These are phyloP conservation scores for Scleroderma bovista DNA, from an alignment of 768 basidiomycete genomes.

Conservation along the genomic window DNA sequence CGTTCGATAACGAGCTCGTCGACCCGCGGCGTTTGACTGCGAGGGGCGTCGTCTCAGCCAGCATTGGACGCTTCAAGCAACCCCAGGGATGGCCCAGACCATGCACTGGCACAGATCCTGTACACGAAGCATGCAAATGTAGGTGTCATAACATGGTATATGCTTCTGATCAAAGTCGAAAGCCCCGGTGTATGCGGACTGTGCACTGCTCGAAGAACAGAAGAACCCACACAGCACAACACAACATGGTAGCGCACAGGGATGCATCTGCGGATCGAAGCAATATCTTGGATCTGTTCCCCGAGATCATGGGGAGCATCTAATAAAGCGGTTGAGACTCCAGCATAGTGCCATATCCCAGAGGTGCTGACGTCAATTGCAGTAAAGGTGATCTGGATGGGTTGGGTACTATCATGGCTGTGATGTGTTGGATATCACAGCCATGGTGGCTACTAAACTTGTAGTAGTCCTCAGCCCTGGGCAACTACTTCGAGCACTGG, in stretches of 20 bases:
- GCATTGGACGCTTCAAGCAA: not conserved
- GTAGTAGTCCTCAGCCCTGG: not conserved
- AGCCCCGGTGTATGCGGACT: not conserved
- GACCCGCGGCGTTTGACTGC: not conserved
- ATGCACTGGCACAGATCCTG: not conserved
- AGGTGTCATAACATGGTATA: no score
- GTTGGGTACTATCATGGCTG: not conserved
- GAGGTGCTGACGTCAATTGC: no score
- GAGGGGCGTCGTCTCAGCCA: not conserved
- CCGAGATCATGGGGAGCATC: not conserved
- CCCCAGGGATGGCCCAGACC: not conserved
- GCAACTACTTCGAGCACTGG: not conserved
- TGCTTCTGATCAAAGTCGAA: not conserved
- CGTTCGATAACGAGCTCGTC: not conserved
- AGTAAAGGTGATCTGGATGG: no score
- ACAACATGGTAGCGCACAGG: conserved; percentile 2
- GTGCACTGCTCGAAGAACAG: conserved; percentile 17
- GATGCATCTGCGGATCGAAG: conserved; percentile 8
- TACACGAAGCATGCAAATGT: not conserved
- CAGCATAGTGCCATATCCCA: no score
- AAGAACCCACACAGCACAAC: conserved; percentile 5
- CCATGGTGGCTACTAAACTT: not conserved
- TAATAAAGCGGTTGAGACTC: not conserved
- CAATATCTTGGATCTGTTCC: not conserved
- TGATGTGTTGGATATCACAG: no score